Percentiles rank a stretch among this genome's conserved stretches.
Evolutionary conservation across 345 rosid genomes (phyloP).

Genomic region (Dipteronia dyeriana): DNA sequence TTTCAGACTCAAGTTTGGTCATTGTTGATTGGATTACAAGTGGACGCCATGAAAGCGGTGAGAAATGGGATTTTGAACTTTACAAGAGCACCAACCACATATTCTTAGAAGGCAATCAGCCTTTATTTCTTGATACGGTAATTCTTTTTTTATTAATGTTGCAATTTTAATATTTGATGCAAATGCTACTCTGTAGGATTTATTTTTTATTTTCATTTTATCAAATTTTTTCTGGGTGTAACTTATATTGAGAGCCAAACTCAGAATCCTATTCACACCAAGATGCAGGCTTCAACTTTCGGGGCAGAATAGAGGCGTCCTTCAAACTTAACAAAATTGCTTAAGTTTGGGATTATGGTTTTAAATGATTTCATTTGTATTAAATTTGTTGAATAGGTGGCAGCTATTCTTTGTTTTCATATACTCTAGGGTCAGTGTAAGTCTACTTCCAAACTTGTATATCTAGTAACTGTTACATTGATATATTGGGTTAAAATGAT

Average conservation of each 20-base stretch:
- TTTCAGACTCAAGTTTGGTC: slow-evolving; percentile 66
- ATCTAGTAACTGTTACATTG: neutral
- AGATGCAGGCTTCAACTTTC: neutral
- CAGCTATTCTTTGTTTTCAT: neutral
- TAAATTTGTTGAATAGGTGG: neutral
- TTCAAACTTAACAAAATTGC: neutral
- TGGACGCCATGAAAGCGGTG: slow-evolving; percentile 88
- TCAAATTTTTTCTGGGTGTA: neutral
- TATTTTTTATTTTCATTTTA: neutral
- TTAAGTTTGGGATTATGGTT: neutral
- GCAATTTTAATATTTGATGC: neutral
- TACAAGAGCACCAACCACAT: slow-evolving; percentile 86
- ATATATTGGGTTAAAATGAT: neutral
- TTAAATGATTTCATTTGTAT: neutral
- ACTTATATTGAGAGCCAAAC: neutral
- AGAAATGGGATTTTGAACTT: slow-evolving; percentile 84
- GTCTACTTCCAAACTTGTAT: neutral
- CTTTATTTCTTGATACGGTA: slow-evolving; percentile 85
- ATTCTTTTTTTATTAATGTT: slow-evolving; percentile 9
- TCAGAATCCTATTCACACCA: neutral
- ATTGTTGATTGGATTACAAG: slow-evolving; percentile 96
- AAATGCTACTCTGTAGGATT: neutral
- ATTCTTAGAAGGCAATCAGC: slow-evolving; percentile 50
- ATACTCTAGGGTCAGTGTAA: neutral
- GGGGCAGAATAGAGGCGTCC: neutral